Percentiles rank a stretch among this genome's conserved stretches.
These are phyloP conservation scores for Tranzscheliella williamsii DNA, from an alignment of 1,284 basidiomycete genomes.

Conservation along the genomic window DNA sequence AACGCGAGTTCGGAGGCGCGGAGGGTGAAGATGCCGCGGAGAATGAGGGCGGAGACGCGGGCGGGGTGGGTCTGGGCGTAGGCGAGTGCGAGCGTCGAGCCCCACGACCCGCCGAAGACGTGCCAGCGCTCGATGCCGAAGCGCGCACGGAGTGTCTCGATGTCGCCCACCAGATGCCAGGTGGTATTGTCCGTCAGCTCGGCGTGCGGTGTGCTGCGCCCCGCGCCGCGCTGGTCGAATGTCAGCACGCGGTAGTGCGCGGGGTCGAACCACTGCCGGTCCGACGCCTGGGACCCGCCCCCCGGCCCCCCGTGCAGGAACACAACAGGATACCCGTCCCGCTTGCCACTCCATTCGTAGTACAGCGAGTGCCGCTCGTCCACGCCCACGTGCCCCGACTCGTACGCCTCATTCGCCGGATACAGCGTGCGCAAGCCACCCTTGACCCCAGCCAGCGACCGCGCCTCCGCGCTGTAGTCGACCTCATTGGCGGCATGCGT, in stretches of 20 bases:
- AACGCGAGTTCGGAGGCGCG: conserved; percentile 80
- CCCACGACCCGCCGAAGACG: conserved; percentile 66
- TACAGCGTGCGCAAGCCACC: conserved; percentile 32
- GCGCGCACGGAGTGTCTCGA: conserved; percentile 77
- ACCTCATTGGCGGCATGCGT: conserved; percentile 28
- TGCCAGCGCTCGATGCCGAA: conserved; percentile 63
- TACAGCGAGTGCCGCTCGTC: conserved; percentile 46
- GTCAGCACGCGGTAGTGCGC: conserved; percentile 48
- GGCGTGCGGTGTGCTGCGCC: conserved; percentile 81
- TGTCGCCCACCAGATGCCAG: conserved; percentile 89
- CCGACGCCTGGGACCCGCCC: conserved; percentile 45
- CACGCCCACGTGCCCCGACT: conserved; percentile 40
- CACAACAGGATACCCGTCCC: conserved; percentile 49
- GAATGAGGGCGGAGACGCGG: conserved; percentile 75
- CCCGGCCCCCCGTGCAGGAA: conserved; percentile 57
- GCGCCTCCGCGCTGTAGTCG: conserved; percentile 29
- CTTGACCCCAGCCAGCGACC: conserved; percentile 41
- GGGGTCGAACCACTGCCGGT: conserved; percentile 58
- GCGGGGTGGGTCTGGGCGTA: conserved; percentile 86
- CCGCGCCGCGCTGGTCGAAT: conserved; percentile 70
- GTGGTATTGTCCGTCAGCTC: conserved; percentile 85
- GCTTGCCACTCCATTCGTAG: conserved; percentile 52
- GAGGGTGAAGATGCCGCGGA: conserved; percentile 90
- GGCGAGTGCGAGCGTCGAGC: conserved; percentile 80
- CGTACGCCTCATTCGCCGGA: conserved; percentile 49